Percentiles rank a stretch among this genome's conserved stretches.
Evolutionary conservation across 2,329 filamentous ascomycete genomes (phyloP).

Genomic region (Pseudogymnoascus sp.): DNA sequence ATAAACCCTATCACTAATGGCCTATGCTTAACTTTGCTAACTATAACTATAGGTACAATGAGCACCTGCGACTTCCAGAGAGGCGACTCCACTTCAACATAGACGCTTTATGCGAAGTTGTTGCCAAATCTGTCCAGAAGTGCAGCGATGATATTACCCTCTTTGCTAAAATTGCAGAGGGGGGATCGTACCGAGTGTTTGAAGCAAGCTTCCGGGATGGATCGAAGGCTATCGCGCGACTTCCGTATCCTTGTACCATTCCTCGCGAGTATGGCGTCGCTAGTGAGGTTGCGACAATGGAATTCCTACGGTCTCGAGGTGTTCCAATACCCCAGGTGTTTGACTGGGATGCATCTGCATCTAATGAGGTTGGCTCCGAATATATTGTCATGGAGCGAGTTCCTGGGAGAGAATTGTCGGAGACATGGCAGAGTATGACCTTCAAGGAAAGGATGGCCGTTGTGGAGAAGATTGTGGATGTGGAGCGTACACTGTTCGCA

Average conservation of each 20-base stretch:
- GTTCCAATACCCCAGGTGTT: constrained; percentile 24
- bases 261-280: constrained; percentile 19
- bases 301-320: constrained; percentile 22
- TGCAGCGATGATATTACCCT: constrained; percentile 22
- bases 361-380: constrained; percentile 28
- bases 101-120: constrained; percentile 21
- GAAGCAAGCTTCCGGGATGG: constrained; percentile 22
- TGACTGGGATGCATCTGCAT: constrained; percentile 30
- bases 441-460: constrained; percentile 20
- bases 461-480: constrained; percentile 20
- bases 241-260: constrained; percentile 21
- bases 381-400: constrained; percentile 38
- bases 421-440: constrained; percentile 20
- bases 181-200: constrained; percentile 27
- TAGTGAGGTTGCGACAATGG: constrained; percentile 22
- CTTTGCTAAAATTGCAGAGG: constrained; percentile 26
- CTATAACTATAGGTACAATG: constrained; percentile 18
- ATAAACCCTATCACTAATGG: too few species aligned
- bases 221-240: constrained; percentile 18
- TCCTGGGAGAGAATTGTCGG: constrained; percentile 28
- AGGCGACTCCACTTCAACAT: constrained; percentile 24
- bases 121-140: constrained; percentile 24
- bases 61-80: constrained; percentile 25
- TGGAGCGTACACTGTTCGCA: constrained; percentile 20
- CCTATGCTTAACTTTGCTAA: too few species aligned